phyloP scores from a whole-genome alignment of 2,329 filamentous ascomycete species.

The Raffaelea albimanens region DNA sequence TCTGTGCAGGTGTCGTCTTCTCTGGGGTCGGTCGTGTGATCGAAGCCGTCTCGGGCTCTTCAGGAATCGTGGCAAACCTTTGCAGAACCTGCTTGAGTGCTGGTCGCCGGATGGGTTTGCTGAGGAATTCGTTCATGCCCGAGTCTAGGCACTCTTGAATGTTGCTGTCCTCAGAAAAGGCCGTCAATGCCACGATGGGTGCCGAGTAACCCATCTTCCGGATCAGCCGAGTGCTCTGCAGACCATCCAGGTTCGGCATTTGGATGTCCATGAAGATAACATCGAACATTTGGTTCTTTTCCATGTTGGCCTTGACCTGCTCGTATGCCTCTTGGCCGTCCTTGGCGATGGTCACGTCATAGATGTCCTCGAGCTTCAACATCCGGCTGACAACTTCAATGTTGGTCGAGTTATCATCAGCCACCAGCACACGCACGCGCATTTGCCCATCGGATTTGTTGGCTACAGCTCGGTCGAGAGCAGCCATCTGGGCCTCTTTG shows the following conservation, averaged over 20 bases:
- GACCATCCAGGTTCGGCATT: slow-evolving; percentile 87
- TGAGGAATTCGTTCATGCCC: slow-evolving; percentile 86
- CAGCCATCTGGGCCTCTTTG: slow-evolving; percentile 53
- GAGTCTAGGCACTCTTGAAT: slow-evolving; percentile 78
- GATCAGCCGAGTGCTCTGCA: slow-evolving; percentile 79
- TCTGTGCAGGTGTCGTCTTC: slow-evolving; percentile 10
- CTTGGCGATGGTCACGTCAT: slow-evolving; percentile 80
- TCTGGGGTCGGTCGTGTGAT: slow-evolving; percentile 22
- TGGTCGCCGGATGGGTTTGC: slow-evolving; percentile 68
- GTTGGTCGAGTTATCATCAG: slow-evolving; percentile 57
- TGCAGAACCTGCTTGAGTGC: slow-evolving; percentile 79
- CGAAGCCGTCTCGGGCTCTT: slow-evolving; percentile 47
- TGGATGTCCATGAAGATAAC: slow-evolving; percentile 94
- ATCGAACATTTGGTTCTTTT: slow-evolving; percentile 62
- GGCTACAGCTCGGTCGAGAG: slow-evolving; percentile 55
- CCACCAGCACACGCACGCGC: slow-evolving; percentile 74
- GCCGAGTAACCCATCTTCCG: slow-evolving; percentile 77
- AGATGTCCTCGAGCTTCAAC: slow-evolving; percentile 69
- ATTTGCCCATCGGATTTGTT: slow-evolving; percentile 43
- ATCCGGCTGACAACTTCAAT: slow-evolving; percentile 51
- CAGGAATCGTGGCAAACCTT: slow-evolving; percentile 72
- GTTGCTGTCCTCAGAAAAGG: slow-evolving; percentile 85
- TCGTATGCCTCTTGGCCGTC: slow-evolving; percentile 84
- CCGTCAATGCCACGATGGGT: slow-evolving; percentile 84
- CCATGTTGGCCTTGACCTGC: slow-evolving; percentile 74